Base-by-base conservation (phyloP, 2,329 filamentous ascomycete species). In the Aureobasidium namibiae region DNA sequence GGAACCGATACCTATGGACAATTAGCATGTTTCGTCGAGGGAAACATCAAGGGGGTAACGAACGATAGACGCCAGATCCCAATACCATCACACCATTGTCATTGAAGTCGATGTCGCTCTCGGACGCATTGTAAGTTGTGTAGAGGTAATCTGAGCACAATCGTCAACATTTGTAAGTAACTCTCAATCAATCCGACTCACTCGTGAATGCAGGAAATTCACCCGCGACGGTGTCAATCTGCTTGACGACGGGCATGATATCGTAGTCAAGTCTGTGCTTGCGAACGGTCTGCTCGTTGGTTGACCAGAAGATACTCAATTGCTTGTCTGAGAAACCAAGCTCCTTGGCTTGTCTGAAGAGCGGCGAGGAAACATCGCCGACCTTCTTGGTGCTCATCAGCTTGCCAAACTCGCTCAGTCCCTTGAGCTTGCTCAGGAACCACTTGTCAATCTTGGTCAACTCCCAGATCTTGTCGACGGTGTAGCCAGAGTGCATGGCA, bases 391-490 rank as follows among this genome's bases (percentile, higher is more conserved):
- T 80, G 61, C 81, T 80, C 84, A 96, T 89, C 24, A 81, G 73
- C 75, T 91, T 92, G 70, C 86, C 86, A 67, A 97, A 96, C 76
- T 96, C 84, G 74, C 86, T 95, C 10, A 99, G 79, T 29, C 88
- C 87, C 83, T 95, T 95, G 60, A 99, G 85, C 73, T 90, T 92
- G 75, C 84, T 86, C 65, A 99, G 77, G 80, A 97, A 99, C 94
- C 94, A 99, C 75, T 95, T 96, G 78, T 97, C 94, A 67, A 99
- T 99, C 77, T 92, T 91, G 69, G 94, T 99, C 78, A 97, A 82
- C 73, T 96, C 89, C 91, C 92, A 96, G 71, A 99, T 96, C 76
- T 95, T 94, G 70, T 97, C 89, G 36, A 97, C 92, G 4, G 85
- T 87, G 76, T 97, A 99, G 33, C 92, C 94, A 60, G 87, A 80